A percentile compares a stretch with the other conserved stretches of the same genome.
These are phyloP conservation scores for Nannizziopsis barbatae DNA, from an alignment of 2,329 filamentous ascomycete genomes.

Conservation along the genomic window DNA sequence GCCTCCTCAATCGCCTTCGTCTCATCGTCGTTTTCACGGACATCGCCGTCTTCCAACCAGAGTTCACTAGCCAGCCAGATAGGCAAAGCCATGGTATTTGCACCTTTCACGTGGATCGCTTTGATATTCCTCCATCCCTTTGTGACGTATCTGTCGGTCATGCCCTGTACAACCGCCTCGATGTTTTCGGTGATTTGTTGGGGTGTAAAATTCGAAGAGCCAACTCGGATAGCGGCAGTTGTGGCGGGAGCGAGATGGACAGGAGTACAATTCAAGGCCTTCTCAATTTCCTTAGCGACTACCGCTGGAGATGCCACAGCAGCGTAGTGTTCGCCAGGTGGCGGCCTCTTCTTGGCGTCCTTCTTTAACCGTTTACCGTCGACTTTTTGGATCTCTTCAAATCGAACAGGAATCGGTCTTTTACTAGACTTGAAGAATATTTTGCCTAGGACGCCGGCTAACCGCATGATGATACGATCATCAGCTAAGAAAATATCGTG, in stretches of 20 bases:
- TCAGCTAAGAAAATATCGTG: conserved; percentile 93
- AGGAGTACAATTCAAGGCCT: conserved; percentile 63
- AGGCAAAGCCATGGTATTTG: conserved; percentile 77
- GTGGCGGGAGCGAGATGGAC: conserved; percentile 68
- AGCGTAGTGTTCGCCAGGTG: conserved; percentile 34
- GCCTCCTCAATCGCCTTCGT: conserved; percentile 27
- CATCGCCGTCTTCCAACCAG: conserved; percentile 68
- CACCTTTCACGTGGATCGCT: conserved; percentile 79
- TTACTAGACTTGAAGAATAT: conserved; percentile 84
- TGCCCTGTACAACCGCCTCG: conserved; percentile 53
- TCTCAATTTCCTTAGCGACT: conserved; percentile 70
- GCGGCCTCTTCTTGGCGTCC: conserved; percentile 39
- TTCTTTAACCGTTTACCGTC: conserved; percentile 51
- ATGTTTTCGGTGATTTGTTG: conserved; percentile 74
- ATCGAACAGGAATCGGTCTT: conserved; percentile 70
- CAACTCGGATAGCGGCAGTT: conserved; percentile 71
- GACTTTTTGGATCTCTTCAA: conserved; percentile 54
- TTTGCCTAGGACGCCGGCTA: conserved; percentile 75
- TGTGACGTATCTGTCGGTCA: conserved; percentile 70
- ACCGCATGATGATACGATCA: conserved; percentile 61
- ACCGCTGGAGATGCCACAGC: conserved; percentile 49
- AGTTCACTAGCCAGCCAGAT: conserved; percentile 89
- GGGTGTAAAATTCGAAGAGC: conserved; percentile 60
- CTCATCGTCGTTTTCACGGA: conserved; percentile 40
- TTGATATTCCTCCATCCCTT: conserved; percentile 81